phyloP scores from a whole-genome alignment of 2,329 filamentous ascomycete genomes.

The Colletotrichum phormii region DNA sequence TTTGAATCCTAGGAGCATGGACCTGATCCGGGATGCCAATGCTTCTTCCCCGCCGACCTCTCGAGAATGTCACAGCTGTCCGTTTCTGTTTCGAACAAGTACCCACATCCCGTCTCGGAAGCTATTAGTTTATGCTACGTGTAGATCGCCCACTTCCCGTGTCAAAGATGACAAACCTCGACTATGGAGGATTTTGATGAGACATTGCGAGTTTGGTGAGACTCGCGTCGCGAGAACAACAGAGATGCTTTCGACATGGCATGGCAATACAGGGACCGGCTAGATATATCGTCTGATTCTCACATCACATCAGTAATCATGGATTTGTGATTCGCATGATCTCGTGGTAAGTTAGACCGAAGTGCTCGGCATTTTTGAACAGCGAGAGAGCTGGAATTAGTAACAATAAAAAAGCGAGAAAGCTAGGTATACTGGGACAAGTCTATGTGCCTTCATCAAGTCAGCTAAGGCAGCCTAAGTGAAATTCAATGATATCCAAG shows the following conservation, averaged over 20 bases:
- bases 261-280: background rate
- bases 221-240: background rate
- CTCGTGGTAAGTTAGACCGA: background rate
- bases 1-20: background rate
- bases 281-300: background rate
- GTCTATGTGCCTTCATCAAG: too few species aligned
- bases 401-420: too few species aligned
- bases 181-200: background rate
- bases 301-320: background rate
- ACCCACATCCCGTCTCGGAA: slow-evolving; percentile 13
- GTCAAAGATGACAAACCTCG: background rate
- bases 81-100: background rate
- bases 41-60: background rate
- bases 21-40: background rate
- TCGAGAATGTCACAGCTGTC: background rate
- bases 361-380: background rate
- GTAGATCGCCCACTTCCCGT: background rate
- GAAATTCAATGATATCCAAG: too few species aligned
- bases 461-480: too few species aligned
- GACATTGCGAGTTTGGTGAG: background rate
- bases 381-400: too few species aligned
- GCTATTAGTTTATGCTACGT: background rate
- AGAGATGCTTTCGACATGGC: background rate
- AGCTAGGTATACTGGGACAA: too few species aligned
- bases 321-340: background rate